Evolutionary conservation across 495 filamentous ascomycete genomes (phyloP), one percentile per base, ranked within the genome.

Genomic region (Tuber brumale): DNA sequence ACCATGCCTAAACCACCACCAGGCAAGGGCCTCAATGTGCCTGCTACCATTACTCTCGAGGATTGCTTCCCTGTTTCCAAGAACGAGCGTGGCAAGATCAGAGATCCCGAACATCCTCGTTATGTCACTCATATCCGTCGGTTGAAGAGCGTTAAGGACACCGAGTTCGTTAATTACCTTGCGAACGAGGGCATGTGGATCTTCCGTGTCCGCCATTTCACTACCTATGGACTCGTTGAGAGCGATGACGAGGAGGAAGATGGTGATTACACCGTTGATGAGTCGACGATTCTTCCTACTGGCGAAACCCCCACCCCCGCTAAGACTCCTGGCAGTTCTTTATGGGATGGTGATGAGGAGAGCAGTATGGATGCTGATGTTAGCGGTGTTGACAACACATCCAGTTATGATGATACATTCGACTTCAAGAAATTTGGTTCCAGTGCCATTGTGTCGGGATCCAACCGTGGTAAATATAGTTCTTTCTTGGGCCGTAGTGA

Each of bases 151-250:
- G 92, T 97, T 45, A 84, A 85, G 42, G 92, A 93, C 81, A 97
- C 95, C 10, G 89, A 89, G 46, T 97, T 97, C 77, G 85, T 93
- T 70, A 86, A 87, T 76, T 99, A 97, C 84, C 88, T 95, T 61
- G 85, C 83, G 57, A 88, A 92, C 31, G 92, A 89, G 44, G 95
- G 95, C 72, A 89, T 92, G 39, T 99, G 95, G 95, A 88, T 89
- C 10, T 99, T 99, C 86, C 90, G 86, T 31, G 95, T 99, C 57
- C 90, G 93, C 76, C 95, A 99, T 84, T 99, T 94, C 84, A 97
- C 94, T 23, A 97, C 94, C 14, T 99, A 99, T 83, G 94, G 91
- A n/a, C 86, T 97, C 71, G 91, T 94, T 77, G 93, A 95, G 78
- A 92, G 94, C 69, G 92, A 93, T 41, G 91, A 93, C 70, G 92